Evolutionary conservation across 2,329 filamentous ascomycete species (phyloP).

Genomic region (Beauveria pseudobassiana): DNA sequence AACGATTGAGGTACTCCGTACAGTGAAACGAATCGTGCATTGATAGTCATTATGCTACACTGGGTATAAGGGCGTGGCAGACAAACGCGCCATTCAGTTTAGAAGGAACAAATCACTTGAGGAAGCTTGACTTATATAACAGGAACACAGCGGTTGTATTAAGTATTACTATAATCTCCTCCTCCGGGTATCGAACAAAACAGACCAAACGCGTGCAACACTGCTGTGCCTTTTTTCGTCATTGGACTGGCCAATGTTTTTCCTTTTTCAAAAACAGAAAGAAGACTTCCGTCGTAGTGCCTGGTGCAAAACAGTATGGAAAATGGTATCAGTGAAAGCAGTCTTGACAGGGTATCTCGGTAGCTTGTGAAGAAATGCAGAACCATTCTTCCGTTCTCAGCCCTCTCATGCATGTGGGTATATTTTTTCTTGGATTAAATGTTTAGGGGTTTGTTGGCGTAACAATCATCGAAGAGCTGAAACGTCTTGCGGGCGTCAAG

Average conservation of each 20-base stretch:
- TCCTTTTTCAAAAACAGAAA: slow-evolving; percentile 7
- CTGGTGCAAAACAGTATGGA: slow-evolving; percentile 24
- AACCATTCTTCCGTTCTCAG: slow-evolving; percentile 41
- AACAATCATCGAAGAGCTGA: slow-evolving; percentile 6
- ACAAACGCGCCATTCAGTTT: background rate
- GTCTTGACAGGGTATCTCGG: slow-evolving; percentile 49
- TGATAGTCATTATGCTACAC: too few relatives aligned
- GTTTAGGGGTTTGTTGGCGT: slow-evolving; percentile 17
- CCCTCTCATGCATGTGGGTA: slow-evolving; percentile 28
- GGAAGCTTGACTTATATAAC: background rate
- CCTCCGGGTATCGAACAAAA: slow-evolving; percentile 34
- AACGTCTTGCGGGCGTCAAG: slow-evolving; percentile 3
- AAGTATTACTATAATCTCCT: slow-evolving; percentile 35
- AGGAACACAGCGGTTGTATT: slow-evolving; percentile 31
- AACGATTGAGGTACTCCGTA: too few relatives aligned
- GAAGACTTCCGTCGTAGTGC: slow-evolving; percentile 10
- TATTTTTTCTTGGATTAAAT: slow-evolving; percentile 17
- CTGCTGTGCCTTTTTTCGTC: slow-evolving; percentile 16
- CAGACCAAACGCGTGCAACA: slow-evolving; percentile 15
- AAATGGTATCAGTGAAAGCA: slow-evolving; percentile 39
- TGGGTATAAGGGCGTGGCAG: too few relatives aligned
- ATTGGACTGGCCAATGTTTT: slow-evolving; percentile 10
- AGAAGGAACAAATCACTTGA: background rate
- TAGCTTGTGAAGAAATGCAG: slow-evolving; percentile 46
- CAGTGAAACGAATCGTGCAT: too few relatives aligned